A percentile compares a stretch with the other conserved stretches of the same genome.
Conservation (phyloP, 1,284 basidiomycete genomes). For the Leccinum griseonigrum region DNA sequence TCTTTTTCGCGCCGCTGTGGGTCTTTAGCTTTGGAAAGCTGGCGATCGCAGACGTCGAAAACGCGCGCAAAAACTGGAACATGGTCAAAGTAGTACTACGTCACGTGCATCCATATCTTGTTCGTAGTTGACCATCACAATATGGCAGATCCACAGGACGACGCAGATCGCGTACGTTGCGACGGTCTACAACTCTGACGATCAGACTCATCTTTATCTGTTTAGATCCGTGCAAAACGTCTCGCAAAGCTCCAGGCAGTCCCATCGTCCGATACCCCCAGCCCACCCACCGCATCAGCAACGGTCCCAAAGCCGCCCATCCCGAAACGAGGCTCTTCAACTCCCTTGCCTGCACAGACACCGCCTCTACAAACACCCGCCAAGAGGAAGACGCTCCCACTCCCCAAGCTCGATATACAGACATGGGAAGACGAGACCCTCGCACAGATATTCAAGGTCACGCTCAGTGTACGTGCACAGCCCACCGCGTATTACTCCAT, state of each 20-base stretch:
- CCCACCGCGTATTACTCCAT: neutral
- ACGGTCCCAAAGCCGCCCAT: slow-evolving; percentile 15
- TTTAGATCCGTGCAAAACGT: slow-evolving; percentile 84
- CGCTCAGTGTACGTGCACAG: slow-evolving; percentile 61
- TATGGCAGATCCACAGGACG: slow-evolving; percentile 53
- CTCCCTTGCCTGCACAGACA: slow-evolving; percentile 13
- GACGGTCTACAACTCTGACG: neutral
- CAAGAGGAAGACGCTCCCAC: slow-evolving; percentile 44
- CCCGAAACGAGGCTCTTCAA: slow-evolving; percentile 33
- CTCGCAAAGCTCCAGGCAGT: slow-evolving; percentile 70
- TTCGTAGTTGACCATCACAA: neutral
- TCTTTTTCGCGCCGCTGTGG: slow-evolving; percentile 78
- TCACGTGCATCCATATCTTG: neutral
- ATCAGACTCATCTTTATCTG: neutral
- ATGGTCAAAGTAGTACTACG: neutral
- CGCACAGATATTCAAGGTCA: slow-evolving; percentile 70
- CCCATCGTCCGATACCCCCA: slow-evolving; percentile 22
- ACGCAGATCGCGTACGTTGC: slow-evolving; percentile 67
- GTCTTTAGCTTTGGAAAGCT: slow-evolving; percentile 70
- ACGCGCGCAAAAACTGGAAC: slow-evolving; percentile 25
- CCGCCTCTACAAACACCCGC: slow-evolving; percentile 27
- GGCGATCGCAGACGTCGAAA: slow-evolving; percentile 45
- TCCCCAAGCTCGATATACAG: slow-evolving; percentile 52
- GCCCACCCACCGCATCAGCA: slow-evolving; percentile 17
- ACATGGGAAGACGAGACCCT: slow-evolving; percentile 77